Conservation (phyloP, 148 eudicot species). For the Vaccinium macrocarpon region DNA sequence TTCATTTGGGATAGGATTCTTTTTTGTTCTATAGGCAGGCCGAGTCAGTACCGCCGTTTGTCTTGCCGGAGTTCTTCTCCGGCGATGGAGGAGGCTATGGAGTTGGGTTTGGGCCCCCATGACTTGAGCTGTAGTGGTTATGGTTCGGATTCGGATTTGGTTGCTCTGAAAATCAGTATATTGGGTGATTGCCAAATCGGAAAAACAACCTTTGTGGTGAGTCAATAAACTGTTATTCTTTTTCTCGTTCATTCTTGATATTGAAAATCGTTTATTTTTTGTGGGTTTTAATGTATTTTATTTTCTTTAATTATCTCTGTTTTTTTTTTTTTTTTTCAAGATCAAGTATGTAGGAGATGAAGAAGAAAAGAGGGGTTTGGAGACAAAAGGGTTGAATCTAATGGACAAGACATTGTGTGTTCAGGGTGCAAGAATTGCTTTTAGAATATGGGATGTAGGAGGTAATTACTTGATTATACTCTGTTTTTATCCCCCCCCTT, state of each 20-base stretch:
- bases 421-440: conserved; percentile 76
- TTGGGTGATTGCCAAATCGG: conserved; percentile 77
- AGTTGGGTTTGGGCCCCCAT: conserved; percentile 19
- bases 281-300: background rate
- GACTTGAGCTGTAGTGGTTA: conserved; percentile 29
- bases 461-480: conserved; percentile 36
- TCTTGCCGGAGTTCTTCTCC: conserved; percentile 24
- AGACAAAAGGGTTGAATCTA: conserved; percentile 77
- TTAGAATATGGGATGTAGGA: conserved; percentile 90
- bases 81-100: conserved; percentile 27
- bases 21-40: conserved; percentile 40
- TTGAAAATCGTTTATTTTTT: background rate
- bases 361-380: conserved; percentile 55
- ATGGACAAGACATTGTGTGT: conserved; percentile 69
- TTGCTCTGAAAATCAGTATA: conserved; percentile 61
- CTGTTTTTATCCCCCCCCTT: background rate
- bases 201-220: conserved; percentile 83
- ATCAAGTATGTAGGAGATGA: conserved; percentile 88
- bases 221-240: background rate
- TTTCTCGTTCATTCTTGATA: background rate
- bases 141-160: conserved; percentile 78
- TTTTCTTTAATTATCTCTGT: background rate
- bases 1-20: conserved; percentile 58
- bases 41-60: conserved; percentile 37
- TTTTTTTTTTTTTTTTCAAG: conserved; percentile 28